These are phyloP conservation scores for Yamadazyma oceani DNA, from an alignment of 1,139 yeast genomes.

Conservation along the genomic window DNA sequence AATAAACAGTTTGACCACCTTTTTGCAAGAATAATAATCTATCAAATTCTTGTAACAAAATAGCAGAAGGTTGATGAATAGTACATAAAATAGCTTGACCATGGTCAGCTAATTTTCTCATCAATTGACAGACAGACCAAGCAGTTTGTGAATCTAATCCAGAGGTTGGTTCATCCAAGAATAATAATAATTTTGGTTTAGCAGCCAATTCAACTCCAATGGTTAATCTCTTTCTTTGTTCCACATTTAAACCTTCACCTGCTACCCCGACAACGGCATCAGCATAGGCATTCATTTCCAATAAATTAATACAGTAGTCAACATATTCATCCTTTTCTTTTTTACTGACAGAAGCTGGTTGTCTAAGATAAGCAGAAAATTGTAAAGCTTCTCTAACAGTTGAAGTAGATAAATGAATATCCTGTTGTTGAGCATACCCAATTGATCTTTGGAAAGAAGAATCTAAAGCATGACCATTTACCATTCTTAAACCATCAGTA, in stretches of 20 bases:
- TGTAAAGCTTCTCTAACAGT: slow-evolving; percentile 40
- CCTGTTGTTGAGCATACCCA: slow-evolving; percentile 44
- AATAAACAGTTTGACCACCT: slow-evolving; percentile 64
- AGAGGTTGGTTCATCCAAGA: slow-evolving; percentile 42
- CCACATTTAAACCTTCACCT: slow-evolving; percentile 42
- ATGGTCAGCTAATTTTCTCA: slow-evolving; percentile 42
- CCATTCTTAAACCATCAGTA: slow-evolving; percentile 36
- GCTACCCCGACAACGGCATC: slow-evolving; percentile 42
- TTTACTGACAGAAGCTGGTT: slow-evolving; percentile 27
- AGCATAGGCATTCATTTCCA: slow-evolving; percentile 36
- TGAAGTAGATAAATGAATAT: slow-evolving; percentile 36
- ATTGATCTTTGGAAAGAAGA: slow-evolving; percentile 41
- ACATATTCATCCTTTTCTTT: slow-evolving; percentile 36
- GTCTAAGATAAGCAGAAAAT: slow-evolving; percentile 39
- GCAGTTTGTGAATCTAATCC: slow-evolving; percentile 47
- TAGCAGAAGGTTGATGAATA: slow-evolving; percentile 44
- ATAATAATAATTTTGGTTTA: slow-evolving; percentile 36
- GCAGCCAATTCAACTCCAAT: slow-evolving; percentile 44
- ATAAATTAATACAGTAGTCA: slow-evolving; percentile 35
- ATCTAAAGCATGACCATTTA: slow-evolving; percentile 35
- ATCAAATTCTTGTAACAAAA: slow-evolving; percentile 36
- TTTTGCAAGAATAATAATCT: slow-evolving; percentile 38
- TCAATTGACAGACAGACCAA: slow-evolving; percentile 43
- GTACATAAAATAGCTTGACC: slow-evolving; percentile 47
- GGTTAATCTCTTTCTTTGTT: slow-evolving; percentile 37